These are phyloP conservation scores for Penicillium taxi DNA, from an alignment of 495 filamentous ascomycete species.

Conservation along the genomic window DNA sequence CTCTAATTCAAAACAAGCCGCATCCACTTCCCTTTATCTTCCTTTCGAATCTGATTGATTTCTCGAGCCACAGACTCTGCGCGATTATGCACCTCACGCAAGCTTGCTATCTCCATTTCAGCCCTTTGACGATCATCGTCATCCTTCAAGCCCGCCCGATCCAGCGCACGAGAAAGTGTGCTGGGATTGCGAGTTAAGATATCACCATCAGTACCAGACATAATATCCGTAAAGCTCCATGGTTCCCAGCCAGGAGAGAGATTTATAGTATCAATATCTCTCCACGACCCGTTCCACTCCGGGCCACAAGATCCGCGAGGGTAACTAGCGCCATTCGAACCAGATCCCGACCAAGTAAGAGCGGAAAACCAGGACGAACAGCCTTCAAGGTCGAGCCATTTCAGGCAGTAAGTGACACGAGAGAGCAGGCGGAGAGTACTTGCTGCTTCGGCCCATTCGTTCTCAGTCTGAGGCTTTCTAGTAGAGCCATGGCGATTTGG, in stretches of 20 bases:
- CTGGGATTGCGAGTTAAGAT: no score
- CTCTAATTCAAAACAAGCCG: conserved; percentile 27
- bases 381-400: conserved; percentile 75
- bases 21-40: conserved; percentile 32
- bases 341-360: conserved; percentile 40
- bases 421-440: conserved; percentile 61
- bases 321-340: conserved; percentile 22
- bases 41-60: conserved; percentile 21
- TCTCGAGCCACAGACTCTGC: conserved; percentile 21
- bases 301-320: conserved; percentile 23
- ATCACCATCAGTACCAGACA: no score
- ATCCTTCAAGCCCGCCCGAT: no score
- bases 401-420: conserved; percentile 56
- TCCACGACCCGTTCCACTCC: conserved; percentile 46
- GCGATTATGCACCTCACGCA: conserved; percentile 12
- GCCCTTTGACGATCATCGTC: not conserved
- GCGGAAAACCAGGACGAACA: conserved; percentile 64
- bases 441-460: conserved; percentile 64
- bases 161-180: no score
- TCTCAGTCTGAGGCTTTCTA: conserved; percentile 38
- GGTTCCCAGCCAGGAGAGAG: conserved; percentile 41
- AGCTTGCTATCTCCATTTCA: conserved; percentile 20
- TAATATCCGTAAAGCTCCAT: no score
- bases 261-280: conserved; percentile 40
- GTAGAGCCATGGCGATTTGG: conserved; percentile 57